Conservation (phyloP, 306 rosid genomes). For the Acmispon strigosus region DNA sequence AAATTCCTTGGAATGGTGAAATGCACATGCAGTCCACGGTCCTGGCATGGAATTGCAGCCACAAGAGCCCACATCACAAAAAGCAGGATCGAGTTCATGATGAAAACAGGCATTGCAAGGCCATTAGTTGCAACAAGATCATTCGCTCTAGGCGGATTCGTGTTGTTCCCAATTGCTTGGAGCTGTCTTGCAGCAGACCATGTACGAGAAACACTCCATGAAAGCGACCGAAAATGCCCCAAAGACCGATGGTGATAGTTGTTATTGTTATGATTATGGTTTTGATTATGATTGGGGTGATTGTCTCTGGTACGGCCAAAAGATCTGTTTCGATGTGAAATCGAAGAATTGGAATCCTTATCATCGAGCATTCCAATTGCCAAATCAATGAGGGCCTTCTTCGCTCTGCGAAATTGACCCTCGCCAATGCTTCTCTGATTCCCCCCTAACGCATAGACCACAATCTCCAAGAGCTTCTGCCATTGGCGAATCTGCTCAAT, state of each 20-base stretch:
- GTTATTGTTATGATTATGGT: background rate
- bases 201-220: conserved; percentile 88
- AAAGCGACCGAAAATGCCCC: conserved; percentile 70
- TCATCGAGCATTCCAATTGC: conserved; percentile 80
- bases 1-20: conserved; percentile 55
- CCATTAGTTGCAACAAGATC: conserved; percentile 62
- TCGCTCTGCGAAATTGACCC: conserved; percentile 90
- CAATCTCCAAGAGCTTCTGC: conserved; percentile 79
- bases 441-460: conserved; percentile 48
- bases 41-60: conserved; percentile 98
- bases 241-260: conserved; percentile 33
- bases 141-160: conserved; percentile 52
- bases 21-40: conserved; percentile 79
- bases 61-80: conserved; percentile 89
- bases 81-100: conserved; percentile 57
- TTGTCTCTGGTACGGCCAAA: conserved; percentile 56
- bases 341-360: conserved; percentile 45
- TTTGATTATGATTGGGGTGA: background rate
- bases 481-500: conserved; percentile 81
- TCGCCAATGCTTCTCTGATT: conserved; percentile 58
- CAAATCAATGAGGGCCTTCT: conserved; percentile 74
- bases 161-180: conserved; percentile 70
- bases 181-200: conserved; percentile 96
- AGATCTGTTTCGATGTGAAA: conserved; percentile 69
- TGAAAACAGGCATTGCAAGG: conserved; percentile 49